Conservation (phyloP, 177 flowering plant genomes). For the Telopea speciosissima region DNA sequence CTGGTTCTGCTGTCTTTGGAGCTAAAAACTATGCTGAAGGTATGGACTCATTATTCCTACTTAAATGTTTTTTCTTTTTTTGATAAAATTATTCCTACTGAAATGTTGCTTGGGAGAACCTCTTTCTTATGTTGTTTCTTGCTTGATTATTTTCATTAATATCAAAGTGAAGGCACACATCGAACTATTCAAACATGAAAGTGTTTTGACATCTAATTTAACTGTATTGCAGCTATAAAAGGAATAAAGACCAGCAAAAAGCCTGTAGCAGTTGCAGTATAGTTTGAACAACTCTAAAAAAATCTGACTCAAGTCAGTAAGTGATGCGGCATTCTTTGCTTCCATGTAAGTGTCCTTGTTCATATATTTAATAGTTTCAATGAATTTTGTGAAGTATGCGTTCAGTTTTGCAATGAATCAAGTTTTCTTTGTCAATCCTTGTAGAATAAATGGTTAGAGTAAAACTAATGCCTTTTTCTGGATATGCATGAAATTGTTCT, state of each 20-base stretch:
- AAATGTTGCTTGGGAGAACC: not conserved
- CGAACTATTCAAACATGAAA: not conserved
- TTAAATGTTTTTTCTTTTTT: not conserved
- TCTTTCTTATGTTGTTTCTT: not conserved
- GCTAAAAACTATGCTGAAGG: slow-evolving; percentile 98
- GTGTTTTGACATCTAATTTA: not conserved
- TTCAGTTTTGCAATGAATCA: not conserved
- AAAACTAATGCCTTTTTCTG: not conserved
- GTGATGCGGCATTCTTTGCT: slow-evolving; percentile 11
- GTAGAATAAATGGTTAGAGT: not conserved
- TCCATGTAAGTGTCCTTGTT: slow-evolving; percentile 14
- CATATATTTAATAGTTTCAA: not conserved
- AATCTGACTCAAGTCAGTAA: not conserved
- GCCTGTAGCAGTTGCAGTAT: slow-evolving; percentile 74
- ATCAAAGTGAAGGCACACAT: not conserved
- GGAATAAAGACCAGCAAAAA: slow-evolving; percentile 91
- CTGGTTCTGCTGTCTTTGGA: slow-evolving; percentile 98
- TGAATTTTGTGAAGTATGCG: not conserved
- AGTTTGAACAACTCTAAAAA: slow-evolving; percentile 8
- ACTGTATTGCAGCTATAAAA: slow-evolving; percentile 59
- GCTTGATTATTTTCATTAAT: not conserved
- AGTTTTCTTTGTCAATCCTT: not conserved
- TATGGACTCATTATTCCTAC: slow-evolving; percentile 13
- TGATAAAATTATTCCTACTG: not conserved
- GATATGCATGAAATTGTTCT: not conserved